A percentile compares a stretch with the other conserved stretches of the same genome.
These are phyloP conservation scores for Melampsora americana DNA, from an alignment of 1,284 basidiomycete species.

Conservation along the genomic window DNA sequence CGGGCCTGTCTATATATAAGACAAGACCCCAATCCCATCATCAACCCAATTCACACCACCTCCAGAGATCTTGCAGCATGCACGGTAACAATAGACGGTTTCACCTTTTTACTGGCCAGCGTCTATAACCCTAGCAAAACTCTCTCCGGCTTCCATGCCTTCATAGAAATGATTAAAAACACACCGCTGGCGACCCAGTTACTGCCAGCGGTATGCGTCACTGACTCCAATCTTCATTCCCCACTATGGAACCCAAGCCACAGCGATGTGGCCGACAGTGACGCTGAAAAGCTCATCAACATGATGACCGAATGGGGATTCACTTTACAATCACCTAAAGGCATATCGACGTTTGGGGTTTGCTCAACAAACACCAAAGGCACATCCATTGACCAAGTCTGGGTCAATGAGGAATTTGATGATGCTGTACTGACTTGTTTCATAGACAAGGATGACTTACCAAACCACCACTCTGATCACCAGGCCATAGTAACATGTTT, in stretches of 20 bases:
- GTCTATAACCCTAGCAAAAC: neutral
- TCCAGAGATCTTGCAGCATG: neutral
- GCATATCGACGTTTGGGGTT: neutral
- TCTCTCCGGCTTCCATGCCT: neutral
- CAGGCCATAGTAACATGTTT: slow-evolving; percentile 11
- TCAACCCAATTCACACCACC: neutral
- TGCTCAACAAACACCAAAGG: neutral
- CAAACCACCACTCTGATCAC: slow-evolving; percentile 26
- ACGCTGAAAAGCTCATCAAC: neutral
- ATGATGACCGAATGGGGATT: neutral
- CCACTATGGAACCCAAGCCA: slow-evolving; percentile 2
- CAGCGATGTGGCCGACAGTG: neutral
- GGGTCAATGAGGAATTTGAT: neutral
- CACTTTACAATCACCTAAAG: neutral
- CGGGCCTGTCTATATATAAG: slow-evolving; percentile 18
- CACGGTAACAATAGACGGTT: neutral
- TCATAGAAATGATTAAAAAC: neutral
- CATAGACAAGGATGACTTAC: neutral
- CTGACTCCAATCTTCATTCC: slow-evolving; percentile 16
- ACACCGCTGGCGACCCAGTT: neutral
- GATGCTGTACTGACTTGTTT: neutral
- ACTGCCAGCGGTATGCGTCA: neutral
- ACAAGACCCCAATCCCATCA: neutral
- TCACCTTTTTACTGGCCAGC: neutral
- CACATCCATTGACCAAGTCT: slow-evolving; percentile 9